Evolutionary conservation across 2,329 filamentous ascomycete genomes (phyloP).

Genomic region (Cercospora zeae-maydis): DNA sequence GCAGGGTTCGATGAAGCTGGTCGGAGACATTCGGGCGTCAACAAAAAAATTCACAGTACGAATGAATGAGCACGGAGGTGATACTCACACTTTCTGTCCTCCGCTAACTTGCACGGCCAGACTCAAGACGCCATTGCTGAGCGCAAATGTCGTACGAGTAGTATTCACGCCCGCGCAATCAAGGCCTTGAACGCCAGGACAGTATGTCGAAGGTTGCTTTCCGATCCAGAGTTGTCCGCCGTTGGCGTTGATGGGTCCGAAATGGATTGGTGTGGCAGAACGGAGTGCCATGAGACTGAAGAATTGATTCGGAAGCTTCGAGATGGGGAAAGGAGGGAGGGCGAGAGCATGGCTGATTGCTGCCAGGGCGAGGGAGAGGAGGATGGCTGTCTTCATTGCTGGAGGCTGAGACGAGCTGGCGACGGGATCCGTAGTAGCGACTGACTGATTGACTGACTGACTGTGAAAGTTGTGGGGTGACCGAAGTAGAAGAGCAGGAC

Average conservation of each 20-base stretch:
- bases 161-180: slow-evolving; percentile 13
- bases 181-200: slow-evolving; percentile 23
- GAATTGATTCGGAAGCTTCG: slow-evolving; percentile 21
- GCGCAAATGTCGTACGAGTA: slow-evolving; percentile 17
- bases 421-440: neutral
- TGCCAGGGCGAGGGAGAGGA: slow-evolving; percentile 8
- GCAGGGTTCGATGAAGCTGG: slow-evolving; percentile 32
- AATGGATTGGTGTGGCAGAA: slow-evolving; percentile 31
- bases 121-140: slow-evolving; percentile 14
- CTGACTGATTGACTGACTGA: neutral
- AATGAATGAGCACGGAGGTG: neutral
- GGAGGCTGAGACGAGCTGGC: neutral
- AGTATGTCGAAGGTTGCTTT: slow-evolving; percentile 31
- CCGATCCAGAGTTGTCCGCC: slow-evolving; percentile 32
- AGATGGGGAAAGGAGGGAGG: neutral
- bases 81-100: slow-evolving; percentile 33
- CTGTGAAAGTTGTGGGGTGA: slow-evolving; percentile 4
- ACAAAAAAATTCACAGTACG: neutral
- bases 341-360: slow-evolving; percentile 18
- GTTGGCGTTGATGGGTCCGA: slow-evolving; percentile 28
- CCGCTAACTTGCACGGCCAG: slow-evolving; percentile 31
- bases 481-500: neutral
- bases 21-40: neutral
- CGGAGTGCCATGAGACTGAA: slow-evolving; percentile 29
- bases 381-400: slow-evolving; percentile 28